Evolutionary conservation across 192 early-diverging fungal species (phyloP).

Genomic region (Allomyces macrogynus): DNA sequence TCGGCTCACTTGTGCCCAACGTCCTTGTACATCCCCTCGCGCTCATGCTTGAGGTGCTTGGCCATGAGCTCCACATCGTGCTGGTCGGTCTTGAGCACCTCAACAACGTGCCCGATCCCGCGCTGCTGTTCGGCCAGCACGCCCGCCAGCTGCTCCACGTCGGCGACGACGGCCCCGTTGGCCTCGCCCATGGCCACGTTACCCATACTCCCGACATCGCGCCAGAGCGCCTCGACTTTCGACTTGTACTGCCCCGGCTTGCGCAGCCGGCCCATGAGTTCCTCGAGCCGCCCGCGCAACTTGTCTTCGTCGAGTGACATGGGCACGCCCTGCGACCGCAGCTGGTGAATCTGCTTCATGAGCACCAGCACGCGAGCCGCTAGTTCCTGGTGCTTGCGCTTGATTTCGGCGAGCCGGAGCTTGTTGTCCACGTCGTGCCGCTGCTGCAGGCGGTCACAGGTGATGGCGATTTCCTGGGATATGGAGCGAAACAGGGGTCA

Average conservation of each 20-base stretch:
- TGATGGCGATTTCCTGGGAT: conserved; percentile 31
- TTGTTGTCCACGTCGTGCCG: conserved; percentile 53
- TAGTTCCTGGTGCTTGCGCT: conserved; percentile 53
- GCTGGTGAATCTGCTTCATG: background rate
- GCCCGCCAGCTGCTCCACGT: background rate
- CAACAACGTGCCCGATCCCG: background rate
- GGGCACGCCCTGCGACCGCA: background rate
- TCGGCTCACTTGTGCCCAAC: too few species aligned
- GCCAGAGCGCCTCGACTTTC: background rate
- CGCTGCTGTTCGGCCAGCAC: background rate
- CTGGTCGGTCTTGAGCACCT: background rate
- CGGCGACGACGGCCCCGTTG: background rate
- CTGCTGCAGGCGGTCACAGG: conserved; percentile 32
- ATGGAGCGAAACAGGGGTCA: background rate
- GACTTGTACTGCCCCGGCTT: background rate
- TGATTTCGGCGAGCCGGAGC: conserved; percentile 54
- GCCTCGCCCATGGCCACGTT: background rate
- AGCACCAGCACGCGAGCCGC: conserved; percentile 51
- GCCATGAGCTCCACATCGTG: background rate
- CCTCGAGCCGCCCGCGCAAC: background rate
- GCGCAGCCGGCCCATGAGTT: background rate
- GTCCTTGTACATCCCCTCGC: too few species aligned
- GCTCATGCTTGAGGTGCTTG: background rate
- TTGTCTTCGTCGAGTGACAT: background rate
- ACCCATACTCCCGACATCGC: background rate